Evolutionary conservation across 2,329 filamentous ascomycete species (phyloP), one percentile per base, ranked within the genome.

Genomic region (Aspergillus tanneri): DNA sequence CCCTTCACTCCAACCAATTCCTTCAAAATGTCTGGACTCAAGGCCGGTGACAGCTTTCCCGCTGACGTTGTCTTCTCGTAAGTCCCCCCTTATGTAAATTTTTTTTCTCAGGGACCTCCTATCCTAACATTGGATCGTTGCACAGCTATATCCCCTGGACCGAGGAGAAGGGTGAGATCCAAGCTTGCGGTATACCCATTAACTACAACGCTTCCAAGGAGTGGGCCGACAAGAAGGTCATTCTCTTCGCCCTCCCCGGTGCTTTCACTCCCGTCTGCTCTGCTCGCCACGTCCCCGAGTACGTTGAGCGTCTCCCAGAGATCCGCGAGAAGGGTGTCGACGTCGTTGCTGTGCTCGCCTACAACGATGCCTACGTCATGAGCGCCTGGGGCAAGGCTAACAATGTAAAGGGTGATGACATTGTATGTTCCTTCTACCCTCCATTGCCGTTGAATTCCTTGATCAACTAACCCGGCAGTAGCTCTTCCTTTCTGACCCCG

Each of bases 361-460:
- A 77, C 77, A 95, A 95, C 73, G 90, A 95, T 73, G 77, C 85
- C 56, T 95, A 79, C 67, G 90, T 95, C 70, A 92, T 92, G 88
- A 85, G 83, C 62, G 89, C 87, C 46, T 93, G 88, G 88, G 86
- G 84, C 73, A 95, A 95, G 81, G 89, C 90, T 65, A 92, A 95
- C 74, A 79, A 79, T 44, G 78, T 92, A 65, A 85, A 81, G 65
- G 83, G 84, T 56, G 85, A 92, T 60, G 79, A 81, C 62, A 82
- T 87, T 61, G 78, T 85, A 70, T 49, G 77, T 71, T 32, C 14
- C 6, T 36, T 38, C 23, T 19, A 19, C 14, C 5, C 23, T n/a
- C 9, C n/a, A 30, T 2, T 3, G 4, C 9, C 21, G 3, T 16
- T 9, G 1, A 36, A 22, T 12, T 7, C 2, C 25, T 8, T 41